These are phyloP conservation scores for Cunninghamia lanceolata DNA, from an alignment of 75 land plant species.

Conservation along the genomic window DNA sequence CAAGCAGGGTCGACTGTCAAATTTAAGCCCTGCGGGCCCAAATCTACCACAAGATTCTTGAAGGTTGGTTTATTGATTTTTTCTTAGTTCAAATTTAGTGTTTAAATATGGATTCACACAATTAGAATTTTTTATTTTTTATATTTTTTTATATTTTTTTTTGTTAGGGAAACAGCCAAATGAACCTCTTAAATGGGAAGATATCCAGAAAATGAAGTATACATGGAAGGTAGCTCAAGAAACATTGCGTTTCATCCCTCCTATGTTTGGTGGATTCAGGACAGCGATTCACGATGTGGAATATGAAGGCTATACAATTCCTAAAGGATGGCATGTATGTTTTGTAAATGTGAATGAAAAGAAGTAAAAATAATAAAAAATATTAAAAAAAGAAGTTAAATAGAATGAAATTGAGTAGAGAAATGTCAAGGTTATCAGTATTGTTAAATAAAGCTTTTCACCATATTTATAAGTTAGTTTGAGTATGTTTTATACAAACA, in stretches of 20 bases:
- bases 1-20: too few relatives aligned
- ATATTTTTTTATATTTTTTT: too few relatives aligned
- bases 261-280: not conserved
- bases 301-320: conserved; percentile 11
- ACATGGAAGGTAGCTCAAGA: conserved; percentile 31
- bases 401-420: too few relatives aligned
- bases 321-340: not conserved
- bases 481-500: too few relatives aligned
- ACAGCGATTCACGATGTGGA: not conserved
- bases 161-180: not conserved
- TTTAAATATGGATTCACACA: too few relatives aligned
- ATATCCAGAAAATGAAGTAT: conserved; percentile 18
- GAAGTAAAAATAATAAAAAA: too few relatives aligned
- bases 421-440: too few relatives aligned
- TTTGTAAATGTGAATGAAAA: not conserved
- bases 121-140: too few relatives aligned
- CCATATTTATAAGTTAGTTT: too few relatives aligned
- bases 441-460: too few relatives aligned
- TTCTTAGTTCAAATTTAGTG: not conserved
- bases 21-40: too few relatives aligned
- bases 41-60: conserved; percentile 18
- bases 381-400: too few relatives aligned
- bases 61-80: conserved; percentile 16
- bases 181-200: not conserved
- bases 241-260: not conserved